Percentiles rank a stretch among this genome's conserved stretches.
These are phyloP conservation scores for Inonotus hispidus DNA, from an alignment of 1,284 basidiomycete genomes.

Conservation along the genomic window DNA sequence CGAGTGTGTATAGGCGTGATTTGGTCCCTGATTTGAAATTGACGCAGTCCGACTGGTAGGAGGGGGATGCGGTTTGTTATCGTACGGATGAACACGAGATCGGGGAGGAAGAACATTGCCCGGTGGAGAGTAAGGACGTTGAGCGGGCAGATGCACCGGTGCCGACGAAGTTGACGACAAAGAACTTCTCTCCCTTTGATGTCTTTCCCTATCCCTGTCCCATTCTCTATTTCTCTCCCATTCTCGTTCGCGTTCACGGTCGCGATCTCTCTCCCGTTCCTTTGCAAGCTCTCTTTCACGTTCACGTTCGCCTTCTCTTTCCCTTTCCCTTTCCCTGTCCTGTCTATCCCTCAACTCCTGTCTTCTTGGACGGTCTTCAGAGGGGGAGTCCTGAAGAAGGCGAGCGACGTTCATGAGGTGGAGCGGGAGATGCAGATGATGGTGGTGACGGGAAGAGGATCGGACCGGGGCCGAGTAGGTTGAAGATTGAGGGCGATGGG, in stretches of 20 bases:
- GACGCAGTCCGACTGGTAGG: neutral
- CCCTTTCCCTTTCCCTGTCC: constrained; percentile 22
- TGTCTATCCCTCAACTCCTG: constrained; percentile 28
- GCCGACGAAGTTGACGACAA: neutral
- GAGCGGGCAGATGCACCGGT: neutral
- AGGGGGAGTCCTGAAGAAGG: constrained; percentile 66
- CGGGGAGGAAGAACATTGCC: neutral
- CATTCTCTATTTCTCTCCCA: constrained; percentile 1
- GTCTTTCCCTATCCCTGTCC: constrained; percentile 10
- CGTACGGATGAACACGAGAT: neutral
- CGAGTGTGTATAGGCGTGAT: neutral
- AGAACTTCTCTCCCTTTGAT: neutral
- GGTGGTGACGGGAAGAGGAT: neutral
- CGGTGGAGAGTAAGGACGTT: constrained; percentile 9
- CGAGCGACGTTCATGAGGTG: constrained; percentile 63
- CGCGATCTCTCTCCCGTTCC: constrained; percentile 13
- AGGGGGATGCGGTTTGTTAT: neutral
- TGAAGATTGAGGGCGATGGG: neutral
- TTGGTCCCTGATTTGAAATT: neutral
- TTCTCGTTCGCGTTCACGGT: constrained; percentile 8
- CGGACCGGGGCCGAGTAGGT: neutral
- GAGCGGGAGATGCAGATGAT: neutral
- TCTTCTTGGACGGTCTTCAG: constrained; percentile 34
- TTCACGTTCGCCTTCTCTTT: constrained; percentile 7
- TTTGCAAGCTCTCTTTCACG: constrained; percentile 23